Base-by-base conservation (phyloP, 805 yeast species). In the Wickerhamomyces queroliae region DNA sequence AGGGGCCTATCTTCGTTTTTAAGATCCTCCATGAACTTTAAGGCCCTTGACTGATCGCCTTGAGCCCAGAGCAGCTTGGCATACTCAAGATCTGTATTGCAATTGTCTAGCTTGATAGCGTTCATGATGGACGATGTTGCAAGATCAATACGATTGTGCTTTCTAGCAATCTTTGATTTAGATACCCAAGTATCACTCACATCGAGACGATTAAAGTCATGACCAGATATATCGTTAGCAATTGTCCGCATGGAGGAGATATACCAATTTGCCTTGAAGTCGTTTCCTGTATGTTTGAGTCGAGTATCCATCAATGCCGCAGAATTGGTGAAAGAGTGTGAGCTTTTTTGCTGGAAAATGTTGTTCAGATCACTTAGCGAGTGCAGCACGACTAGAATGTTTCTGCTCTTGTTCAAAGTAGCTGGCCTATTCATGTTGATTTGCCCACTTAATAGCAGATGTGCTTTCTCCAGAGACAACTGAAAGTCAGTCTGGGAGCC, bases 21-120 rank as follows among this genome's bases (percentile, higher is more conserved):
- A 35, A 76, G 58, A 13, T 70, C 68, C 8, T 71, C 70, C 27
- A 86, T 63, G 7, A 77, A 67, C 37, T 83, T 79, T 33, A 91
- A 69, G 0, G 98, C 98, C 48, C 88, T 82, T 19, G 89, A 74
- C 43, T 78, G 86, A 46, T 88, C 95, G 1, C 95, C 96, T 54
- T 85, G 87, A 4, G 79, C 82, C 97, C 98, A 91, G 29, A 88
- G 60, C 8, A 93, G 68, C 41, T 84, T 80, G 0, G 96, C 82
- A 58, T 83, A 82, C 55, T 89, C 95, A 29, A 83, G 61, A 42
- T 80, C 82, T 7, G 84, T 80, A 19, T 66, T 64, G 7, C 61
- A 53, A 22, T 66, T 61, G 1, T 53, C 47, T 13, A 44, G 24
- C 38, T 45, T 42, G 50, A 63, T 45, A 2, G 87, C 88, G 50